Evolutionary conservation across 2,329 filamentous ascomycete species (phyloP), one percentile per base, ranked within the genome.

Genomic region (Mycosphaerella sp.): DNA sequence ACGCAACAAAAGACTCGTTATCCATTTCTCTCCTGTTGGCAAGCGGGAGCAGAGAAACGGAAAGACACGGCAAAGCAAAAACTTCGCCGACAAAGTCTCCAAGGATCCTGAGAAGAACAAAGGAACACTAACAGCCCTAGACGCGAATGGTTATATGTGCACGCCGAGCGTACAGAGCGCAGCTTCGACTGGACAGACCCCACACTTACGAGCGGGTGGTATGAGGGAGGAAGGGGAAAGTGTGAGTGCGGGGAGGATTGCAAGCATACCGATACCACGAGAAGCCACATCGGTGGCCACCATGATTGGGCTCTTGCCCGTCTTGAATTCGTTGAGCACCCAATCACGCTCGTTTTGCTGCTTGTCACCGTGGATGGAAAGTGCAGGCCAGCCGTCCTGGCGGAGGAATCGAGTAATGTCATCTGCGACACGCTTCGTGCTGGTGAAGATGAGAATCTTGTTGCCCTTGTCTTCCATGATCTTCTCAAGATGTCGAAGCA

Each of bases 211-310:
- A 77, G 60, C 59, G 56, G 52, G 56, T 53, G 57, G 56, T 47
- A 53, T 62, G 54, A 66, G 66, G 59, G 67, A 67, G 66, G 59
- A 56, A 50, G 55, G 60, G 56, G 55, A 56, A 50, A 55, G 60
- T 55, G 55, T 56, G 50, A 45, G 55, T 64, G 62, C 64, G 63
- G 60, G 63, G 63, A 37, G 69, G 75, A 73, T 71, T 75, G 79
- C 77, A 82, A 86, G 91, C 89, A 95, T 94, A 96, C 93, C 93
- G 77, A 98, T 96, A 89, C 93, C 93, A 90, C 93, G 93, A 70
- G 93, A 97, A 76, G 93, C 93, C 76, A 98, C 93, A 70, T 97
- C 93, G 62, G 93, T 98, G 76, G 93, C 93, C 77, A 98, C 93
- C 90, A 98, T 95, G 83, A 98, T 95, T 70, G 93, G 93, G 77